Percentiles rank a stretch among this genome's conserved stretches.
Conservation (phyloP, 352 stramenopile species). For the Saprolegnia diclina region DNA sequence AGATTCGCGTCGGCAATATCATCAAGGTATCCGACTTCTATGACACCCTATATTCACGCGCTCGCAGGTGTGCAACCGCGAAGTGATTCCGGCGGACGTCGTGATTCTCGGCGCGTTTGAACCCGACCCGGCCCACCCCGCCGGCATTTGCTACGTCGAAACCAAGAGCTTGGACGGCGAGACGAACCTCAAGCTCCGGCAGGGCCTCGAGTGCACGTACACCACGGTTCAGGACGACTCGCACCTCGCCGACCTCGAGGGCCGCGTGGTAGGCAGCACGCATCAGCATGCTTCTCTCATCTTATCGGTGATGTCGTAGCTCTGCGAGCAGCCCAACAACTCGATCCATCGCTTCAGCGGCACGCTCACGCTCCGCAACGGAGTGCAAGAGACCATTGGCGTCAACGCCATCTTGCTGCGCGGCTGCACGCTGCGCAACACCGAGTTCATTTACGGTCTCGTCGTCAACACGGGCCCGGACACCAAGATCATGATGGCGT, state of each 20-base stretch:
- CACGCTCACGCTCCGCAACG: constrained; percentile 56
- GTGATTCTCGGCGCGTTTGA: constrained; percentile 82
- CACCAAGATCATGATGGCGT: constrained; percentile 89
- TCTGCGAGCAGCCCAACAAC: constrained; percentile 84
- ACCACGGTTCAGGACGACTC: constrained; percentile 50
- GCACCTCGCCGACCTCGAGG: constrained; percentile 44
- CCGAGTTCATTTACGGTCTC: constrained; percentile 86
- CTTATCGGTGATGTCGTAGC: constrained; percentile 6
- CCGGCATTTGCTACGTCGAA: constrained; percentile 87
- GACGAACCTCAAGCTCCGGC: constrained; percentile 89
- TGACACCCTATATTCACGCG: not conserved
- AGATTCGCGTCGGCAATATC: constrained; percentile 82
- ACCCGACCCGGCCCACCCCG: constrained; percentile 52
- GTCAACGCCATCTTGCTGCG: constrained; percentile 79
- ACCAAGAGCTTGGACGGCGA: constrained; percentile 92
- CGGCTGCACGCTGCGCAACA: constrained; percentile 86
- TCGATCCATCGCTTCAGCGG: constrained; percentile 88
- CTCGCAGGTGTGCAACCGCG: constrained; percentile 44
- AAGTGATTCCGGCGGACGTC: constrained; percentile 81
- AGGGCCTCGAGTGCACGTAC: constrained; percentile 75
- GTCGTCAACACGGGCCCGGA: constrained; percentile 89
- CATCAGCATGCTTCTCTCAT: not conserved
- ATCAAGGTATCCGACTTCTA: constrained; percentile 63
- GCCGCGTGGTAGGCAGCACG: constrained; percentile 37
- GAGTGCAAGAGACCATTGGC: constrained; percentile 68